A percentile compares a stretch with the other conserved stretches of the same genome.
Conservation (phyloP, 306 rosid genomes). For the Vicia sativa region DNA sequence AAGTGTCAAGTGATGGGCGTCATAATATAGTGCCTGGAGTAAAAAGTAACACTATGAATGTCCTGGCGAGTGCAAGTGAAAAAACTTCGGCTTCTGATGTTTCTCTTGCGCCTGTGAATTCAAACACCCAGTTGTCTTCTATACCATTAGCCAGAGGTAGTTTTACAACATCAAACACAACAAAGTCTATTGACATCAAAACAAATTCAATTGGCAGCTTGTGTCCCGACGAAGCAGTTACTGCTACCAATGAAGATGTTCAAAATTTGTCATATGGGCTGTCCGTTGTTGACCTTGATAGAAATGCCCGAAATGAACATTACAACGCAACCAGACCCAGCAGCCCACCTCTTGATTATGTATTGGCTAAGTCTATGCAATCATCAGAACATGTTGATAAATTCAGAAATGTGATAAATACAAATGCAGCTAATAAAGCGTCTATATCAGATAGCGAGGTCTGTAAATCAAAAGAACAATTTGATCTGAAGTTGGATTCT, state of each 20-base stretch:
- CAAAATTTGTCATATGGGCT: constrained; percentile 57
- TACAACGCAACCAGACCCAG: constrained; percentile 44
- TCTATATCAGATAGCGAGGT: constrained; percentile 38
- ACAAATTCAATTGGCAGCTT: constrained; percentile 34
- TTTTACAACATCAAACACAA: constrained; percentile 37
- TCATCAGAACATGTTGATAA: constrained; percentile 45
- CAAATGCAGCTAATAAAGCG: constrained; percentile 43
- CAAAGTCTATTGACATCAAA: constrained; percentile 38
- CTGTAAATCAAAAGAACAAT: constrained; percentile 46
- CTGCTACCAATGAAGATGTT: constrained; percentile 47
- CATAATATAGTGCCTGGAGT: constrained; percentile 39
- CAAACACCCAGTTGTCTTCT: constrained; percentile 49
- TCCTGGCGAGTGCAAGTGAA: constrained; percentile 41
- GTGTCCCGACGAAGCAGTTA: constrained; percentile 44
- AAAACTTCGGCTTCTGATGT: constrained; percentile 47
- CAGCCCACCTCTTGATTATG: constrained; percentile 49
- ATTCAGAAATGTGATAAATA: constrained; percentile 41
- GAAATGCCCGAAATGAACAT: constrained; percentile 43
- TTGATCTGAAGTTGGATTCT: constrained; percentile 53
- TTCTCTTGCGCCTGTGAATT: constrained; percentile 43
- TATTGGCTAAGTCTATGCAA: constrained; percentile 41
- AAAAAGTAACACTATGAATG: constrained; percentile 48
- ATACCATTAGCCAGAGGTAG: constrained; percentile 43
- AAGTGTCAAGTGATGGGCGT: constrained; percentile 49
- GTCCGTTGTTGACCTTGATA: constrained; percentile 50